Evolutionary conservation across 2,329 filamentous ascomycete genomes (phyloP).

Genomic region (Penicillium olsonii): DNA sequence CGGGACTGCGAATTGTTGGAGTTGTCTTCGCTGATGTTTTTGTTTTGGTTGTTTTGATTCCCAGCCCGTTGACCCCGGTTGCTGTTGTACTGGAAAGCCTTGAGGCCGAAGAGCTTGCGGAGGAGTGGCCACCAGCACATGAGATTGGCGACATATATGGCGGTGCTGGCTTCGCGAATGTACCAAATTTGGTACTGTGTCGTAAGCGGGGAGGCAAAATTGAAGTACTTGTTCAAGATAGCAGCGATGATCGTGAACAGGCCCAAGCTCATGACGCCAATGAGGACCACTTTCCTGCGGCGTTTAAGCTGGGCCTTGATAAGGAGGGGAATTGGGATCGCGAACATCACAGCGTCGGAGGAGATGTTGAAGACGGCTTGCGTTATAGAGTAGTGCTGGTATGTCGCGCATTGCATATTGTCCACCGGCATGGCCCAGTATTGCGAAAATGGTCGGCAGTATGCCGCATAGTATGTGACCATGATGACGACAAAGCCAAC

Average conservation of each 20-base stretch:
- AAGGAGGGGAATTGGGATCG: conserved; percentile 41
- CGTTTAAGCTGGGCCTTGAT: conserved; percentile 36
- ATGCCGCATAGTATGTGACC: conserved; percentile 51
- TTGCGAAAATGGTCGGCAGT: conserved; percentile 52
- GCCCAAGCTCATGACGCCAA: conserved; percentile 41
- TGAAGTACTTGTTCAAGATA: conserved; percentile 53
- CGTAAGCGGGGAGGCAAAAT: conserved; percentile 38
- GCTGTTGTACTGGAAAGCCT: conserved; percentile 30
- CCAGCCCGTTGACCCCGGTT: conserved; percentile 22
- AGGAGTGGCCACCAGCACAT: conserved; percentile 35
- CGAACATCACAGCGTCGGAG: conserved; percentile 42
- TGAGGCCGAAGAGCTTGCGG: conserved; percentile 32
- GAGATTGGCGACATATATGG: conserved; percentile 50
- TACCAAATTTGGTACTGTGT: conserved; percentile 47
- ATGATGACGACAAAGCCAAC: conserved; percentile 51
- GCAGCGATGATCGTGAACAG: conserved; percentile 47
- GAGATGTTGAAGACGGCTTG: conserved; percentile 50
- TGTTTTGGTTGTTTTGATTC: conserved; percentile 15
- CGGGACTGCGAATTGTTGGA: conserved; percentile 21
- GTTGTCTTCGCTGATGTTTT: conserved; percentile 16
- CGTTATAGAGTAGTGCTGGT: conserved; percentile 44
- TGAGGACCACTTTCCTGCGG: conserved; percentile 36
- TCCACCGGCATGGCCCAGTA: conserved; percentile 53
- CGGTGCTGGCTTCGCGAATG: conserved; percentile 42
- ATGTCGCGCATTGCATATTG: conserved; percentile 43